These are phyloP conservation scores for Claviceps arundinis DNA, from an alignment of 2,329 filamentous ascomycete genomes.

Conservation along the genomic window DNA sequence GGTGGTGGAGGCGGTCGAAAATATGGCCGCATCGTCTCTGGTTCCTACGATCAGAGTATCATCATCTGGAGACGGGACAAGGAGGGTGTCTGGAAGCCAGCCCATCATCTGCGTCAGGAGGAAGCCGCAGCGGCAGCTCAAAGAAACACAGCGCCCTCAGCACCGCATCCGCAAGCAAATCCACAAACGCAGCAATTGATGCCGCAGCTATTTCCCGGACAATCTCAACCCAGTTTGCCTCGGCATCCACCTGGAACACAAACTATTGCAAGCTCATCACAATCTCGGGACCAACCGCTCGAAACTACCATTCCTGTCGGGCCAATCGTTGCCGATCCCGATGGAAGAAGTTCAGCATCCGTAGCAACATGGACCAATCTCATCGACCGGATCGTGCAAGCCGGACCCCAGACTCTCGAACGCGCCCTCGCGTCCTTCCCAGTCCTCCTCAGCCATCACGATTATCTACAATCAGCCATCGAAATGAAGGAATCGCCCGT, in stretches of 20 bases:
- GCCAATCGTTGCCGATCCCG: constrained; percentile 1
- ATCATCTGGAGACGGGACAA: constrained; percentile 86
- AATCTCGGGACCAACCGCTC: not conserved
- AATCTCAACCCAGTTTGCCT: not conserved
- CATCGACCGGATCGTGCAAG: constrained; percentile 39
- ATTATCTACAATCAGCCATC: constrained; percentile 36
- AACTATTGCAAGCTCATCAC: not conserved
- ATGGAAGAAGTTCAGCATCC: constrained; percentile 7
- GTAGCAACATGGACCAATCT: constrained; percentile 29
- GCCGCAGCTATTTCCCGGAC: not conserved
- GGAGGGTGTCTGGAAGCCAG: constrained; percentile 72
- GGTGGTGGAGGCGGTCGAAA: constrained; percentile 81
- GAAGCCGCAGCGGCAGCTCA: constrained; percentile 46
- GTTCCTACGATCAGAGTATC: constrained; percentile 90
- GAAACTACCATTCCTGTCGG: not conserved
- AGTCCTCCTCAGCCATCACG: constrained; percentile 33
- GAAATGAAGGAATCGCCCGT: constrained; percentile 36
- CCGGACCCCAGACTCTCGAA: constrained; percentile 33
- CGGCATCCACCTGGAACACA: not conserved
- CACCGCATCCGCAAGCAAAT: not conserved
- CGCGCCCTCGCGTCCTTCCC: constrained; percentile 34
- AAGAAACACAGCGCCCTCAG: constrained; percentile 11
- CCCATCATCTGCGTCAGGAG: constrained; percentile 63
- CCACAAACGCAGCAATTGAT: not conserved
- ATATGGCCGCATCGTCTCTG: constrained; percentile 91